phyloP scores from a whole-genome alignment of 352 stramenopile species.

The Thalassiosira hispida region DNA sequence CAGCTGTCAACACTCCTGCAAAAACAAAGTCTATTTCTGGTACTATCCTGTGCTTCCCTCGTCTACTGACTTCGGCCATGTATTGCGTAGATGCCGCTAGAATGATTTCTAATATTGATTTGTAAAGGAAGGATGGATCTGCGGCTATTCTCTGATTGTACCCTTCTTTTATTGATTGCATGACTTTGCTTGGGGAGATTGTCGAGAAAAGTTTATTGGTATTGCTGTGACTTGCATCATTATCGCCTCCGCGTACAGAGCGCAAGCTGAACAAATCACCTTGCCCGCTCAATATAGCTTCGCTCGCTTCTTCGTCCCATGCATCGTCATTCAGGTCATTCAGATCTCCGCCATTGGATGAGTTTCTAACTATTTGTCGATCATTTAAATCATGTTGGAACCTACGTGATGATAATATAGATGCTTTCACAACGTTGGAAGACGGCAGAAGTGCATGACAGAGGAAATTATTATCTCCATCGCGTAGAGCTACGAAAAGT shows the following conservation, averaged over 20 bases:
- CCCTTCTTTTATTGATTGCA: slow-evolving; percentile 46
- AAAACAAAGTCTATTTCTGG: slow-evolving; percentile 78
- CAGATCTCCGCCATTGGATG: neutral
- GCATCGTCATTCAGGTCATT: slow-evolving; percentile 9
- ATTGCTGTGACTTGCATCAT: neutral
- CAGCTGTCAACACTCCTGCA: slow-evolving; percentile 70
- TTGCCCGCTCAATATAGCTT: slow-evolving; percentile 22
- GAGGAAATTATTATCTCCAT: neutral
- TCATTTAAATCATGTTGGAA: no score
- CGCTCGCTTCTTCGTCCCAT: slow-evolving; percentile 26
- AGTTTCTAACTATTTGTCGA: no score
- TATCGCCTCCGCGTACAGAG: slow-evolving; percentile 14
- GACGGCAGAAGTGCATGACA: neutral
- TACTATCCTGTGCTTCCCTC: slow-evolving; percentile 57
- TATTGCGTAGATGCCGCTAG: slow-evolving; percentile 73
- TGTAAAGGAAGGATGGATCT: slow-evolving; percentile 75
- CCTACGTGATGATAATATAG: neutral
- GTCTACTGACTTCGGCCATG: slow-evolving; percentile 65
- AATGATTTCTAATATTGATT: slow-evolving; percentile 73
- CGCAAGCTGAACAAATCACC: neutral
- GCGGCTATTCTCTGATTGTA: slow-evolving; percentile 63
- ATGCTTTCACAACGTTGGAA: neutral
- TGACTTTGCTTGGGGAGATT: neutral
- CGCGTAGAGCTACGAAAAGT: neutral
- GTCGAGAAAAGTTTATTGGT: neutral